phyloP scores from a whole-genome alignment of 2,329 filamentous ascomycete genomes.

The Penicillium brasilianum region DNA sequence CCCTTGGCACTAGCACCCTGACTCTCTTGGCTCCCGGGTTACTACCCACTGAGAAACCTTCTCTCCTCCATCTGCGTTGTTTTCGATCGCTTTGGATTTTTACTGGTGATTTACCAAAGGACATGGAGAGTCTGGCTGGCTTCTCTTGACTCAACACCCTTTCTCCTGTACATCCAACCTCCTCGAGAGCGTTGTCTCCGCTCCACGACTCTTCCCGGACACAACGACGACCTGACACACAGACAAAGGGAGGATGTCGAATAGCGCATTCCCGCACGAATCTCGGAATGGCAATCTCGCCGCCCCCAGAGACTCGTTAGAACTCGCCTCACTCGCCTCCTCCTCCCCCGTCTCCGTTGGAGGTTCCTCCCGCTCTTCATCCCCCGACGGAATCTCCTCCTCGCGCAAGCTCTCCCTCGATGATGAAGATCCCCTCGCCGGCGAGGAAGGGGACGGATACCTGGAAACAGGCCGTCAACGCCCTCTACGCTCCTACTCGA shows the following conservation, averaged over 20 bases:
- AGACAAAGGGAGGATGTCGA: slow-evolving; percentile 37
- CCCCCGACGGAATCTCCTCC: slow-evolving; percentile 84
- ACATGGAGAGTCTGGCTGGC: slow-evolving; percentile 21
- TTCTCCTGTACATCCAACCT: slow-evolving; percentile 1
- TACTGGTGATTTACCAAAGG: background rate
- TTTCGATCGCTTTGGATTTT: background rate
- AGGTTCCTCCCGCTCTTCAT: slow-evolving; percentile 73
- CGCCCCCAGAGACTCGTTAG: slow-evolving; percentile 83
- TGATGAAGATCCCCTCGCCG: slow-evolving; percentile 76
- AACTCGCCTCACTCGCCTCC: slow-evolving; percentile 92
- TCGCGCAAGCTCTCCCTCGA: slow-evolving; percentile 89
- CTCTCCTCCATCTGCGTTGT: slow-evolving; percentile 2
- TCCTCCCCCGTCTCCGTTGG: slow-evolving; percentile 70
- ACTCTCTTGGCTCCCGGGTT: no score
- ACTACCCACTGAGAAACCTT: background rate
- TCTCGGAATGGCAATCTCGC: slow-evolving; percentile 34
- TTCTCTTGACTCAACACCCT: slow-evolving; percentile 13
- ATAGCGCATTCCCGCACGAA: slow-evolving; percentile 38
- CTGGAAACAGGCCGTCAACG: slow-evolving; percentile 54
- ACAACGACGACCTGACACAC: background rate
- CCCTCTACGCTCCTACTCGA: slow-evolving; percentile 76
- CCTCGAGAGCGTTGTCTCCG: no score
- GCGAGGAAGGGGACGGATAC: slow-evolving; percentile 56
- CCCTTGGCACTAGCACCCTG: slow-evolving; percentile 26
- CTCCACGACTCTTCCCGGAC: background rate